Percentiles rank a stretch among this genome's conserved stretches.
phyloP scores from a whole-genome alignment of 495 filamentous ascomycete species.

The Podospora pseudoanserina region DNA sequence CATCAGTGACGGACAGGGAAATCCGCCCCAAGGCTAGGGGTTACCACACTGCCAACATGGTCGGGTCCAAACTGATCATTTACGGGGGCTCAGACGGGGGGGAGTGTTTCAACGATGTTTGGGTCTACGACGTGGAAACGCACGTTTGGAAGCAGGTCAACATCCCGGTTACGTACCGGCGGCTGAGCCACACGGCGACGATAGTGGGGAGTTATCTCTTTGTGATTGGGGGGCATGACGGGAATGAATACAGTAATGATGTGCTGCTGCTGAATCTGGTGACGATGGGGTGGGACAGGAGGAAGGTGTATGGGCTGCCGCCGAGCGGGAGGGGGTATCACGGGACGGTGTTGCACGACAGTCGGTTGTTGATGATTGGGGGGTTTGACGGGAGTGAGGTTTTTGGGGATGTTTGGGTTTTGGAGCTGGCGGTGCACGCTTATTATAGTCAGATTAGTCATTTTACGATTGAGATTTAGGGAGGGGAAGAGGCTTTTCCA shows the following conservation, averaged over 20 bases:
- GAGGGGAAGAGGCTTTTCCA: too few species aligned
- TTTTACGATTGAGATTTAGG: conserved; percentile 61
- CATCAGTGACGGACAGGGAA: conserved; percentile 24
- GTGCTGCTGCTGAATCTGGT: conserved; percentile 63
- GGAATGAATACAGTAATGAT: conserved; percentile 62
- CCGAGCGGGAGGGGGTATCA: conserved; percentile 62
- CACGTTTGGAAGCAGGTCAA: conserved; percentile 51
- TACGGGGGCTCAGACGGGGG: conserved; percentile 63
- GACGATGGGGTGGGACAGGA: conserved; percentile 64
- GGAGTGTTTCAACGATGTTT: conserved; percentile 65
- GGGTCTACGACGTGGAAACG: conserved; percentile 62
- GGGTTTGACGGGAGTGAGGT: conserved; percentile 63
- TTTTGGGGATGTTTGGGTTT: conserved; percentile 59
- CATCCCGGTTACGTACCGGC: conserved; percentile 52
- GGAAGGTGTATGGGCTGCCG: conserved; percentile 58
- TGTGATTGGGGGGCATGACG: conserved; percentile 63
- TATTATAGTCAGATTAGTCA: conserved; percentile 68
- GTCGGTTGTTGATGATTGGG: conserved; percentile 55
- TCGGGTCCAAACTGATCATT: conserved; percentile 63
- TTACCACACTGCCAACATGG: conserved; percentile 68
- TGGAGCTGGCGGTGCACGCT: conserved; percentile 61
- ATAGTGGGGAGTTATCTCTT: conserved; percentile 65
- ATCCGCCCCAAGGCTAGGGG: conserved; percentile 56
- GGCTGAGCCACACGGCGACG: conserved; percentile 61
- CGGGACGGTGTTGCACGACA: conserved; percentile 59